Conservation (phyloP, 2,329 filamentous ascomycete species). For the Alternaria longipes region DNA sequence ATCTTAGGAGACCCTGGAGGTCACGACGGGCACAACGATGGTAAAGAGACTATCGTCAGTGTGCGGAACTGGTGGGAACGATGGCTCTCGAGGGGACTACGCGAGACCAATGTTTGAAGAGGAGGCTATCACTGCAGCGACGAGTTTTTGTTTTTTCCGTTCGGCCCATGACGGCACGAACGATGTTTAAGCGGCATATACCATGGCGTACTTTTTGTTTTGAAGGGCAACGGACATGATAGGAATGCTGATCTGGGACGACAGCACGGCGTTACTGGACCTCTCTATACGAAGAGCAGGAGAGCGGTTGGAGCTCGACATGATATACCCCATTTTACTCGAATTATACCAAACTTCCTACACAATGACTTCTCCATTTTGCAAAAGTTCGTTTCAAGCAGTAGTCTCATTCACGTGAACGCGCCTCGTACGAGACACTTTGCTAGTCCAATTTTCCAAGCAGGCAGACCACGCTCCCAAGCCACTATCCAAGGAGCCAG, state of each 20-base stretch:
- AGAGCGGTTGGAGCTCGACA: constrained; percentile 17
- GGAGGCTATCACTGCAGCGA: background rate
- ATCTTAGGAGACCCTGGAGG: constrained; percentile 70
- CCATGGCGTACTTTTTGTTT: constrained; percentile 26
- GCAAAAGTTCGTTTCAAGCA: background rate
- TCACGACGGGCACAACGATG: constrained; percentile 67
- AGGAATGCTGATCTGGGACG: constrained; percentile 24
- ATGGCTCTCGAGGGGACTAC: constrained; percentile 59
- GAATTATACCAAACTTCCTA: constrained; percentile 12
- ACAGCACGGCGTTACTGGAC: constrained; percentile 32
- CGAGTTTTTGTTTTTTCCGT: constrained; percentile 9
- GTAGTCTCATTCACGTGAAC: background rate
- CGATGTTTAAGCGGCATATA: constrained; percentile 35
- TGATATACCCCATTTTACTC: constrained; percentile 33
- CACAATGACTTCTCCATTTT: background rate
- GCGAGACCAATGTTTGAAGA: constrained; percentile 19
- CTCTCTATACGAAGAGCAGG: constrained; percentile 1
- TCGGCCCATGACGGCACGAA: constrained; percentile 16
- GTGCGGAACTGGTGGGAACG: constrained; percentile 69
- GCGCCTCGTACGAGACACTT: background rate
- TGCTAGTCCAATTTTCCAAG: constrained; percentile 5
- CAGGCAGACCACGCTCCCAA: constrained; percentile 5
- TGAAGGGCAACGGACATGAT: constrained; percentile 12
- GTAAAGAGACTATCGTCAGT: constrained; percentile 66
- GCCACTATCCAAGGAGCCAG: constrained; percentile 6